Base-by-base conservation (phyloP, 116 monocot species). In the Phalaenopsis hybrid region DNA sequence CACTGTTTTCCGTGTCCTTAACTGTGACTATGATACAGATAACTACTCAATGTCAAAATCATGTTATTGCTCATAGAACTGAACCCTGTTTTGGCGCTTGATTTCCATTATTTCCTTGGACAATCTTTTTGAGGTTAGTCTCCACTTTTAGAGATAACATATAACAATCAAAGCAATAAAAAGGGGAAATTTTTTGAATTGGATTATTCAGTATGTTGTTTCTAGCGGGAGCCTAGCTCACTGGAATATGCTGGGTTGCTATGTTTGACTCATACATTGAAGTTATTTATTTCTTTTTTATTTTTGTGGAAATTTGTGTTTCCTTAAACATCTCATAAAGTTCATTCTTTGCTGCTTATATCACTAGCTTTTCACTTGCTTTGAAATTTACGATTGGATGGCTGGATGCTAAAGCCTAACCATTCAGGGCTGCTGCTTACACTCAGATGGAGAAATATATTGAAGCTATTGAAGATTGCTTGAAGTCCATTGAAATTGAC, bases 351-450 rank as follows among this genome's bases (percentile, higher is more conserved):
- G 57, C 10, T 57, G 0, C 57, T 57, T 57, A 4, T 57, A 57
- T 57, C 1, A 12, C 18, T 57, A 57, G 9, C 11, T 7, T 8
- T 57, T 31, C 31, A 31, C 31, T 31, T 31, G 31, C 31, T 31
- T 31, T 31, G 31, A 31, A 31, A 31, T 31, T 31, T 31, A 31
- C 31, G 0, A 31, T 31, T 31, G 31, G 57, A 15, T 15, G 5
- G 68, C 68, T 73, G 33, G 31, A 41, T 68, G n/a, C 68, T 28
- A 68, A 68, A 25, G 41, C 41, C n/a, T 68, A 17, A 73, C 49
- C 50, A 84, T 85, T 67, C 89, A 96, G 96, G 87, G 96, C 93
- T 85, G 96, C 96, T 85, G 96, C 96, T 82, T 93, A 90, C 81
- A 96, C 90, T 34, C 86, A 86, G 49, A 80, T 88, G 28, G 76